Base-by-base conservation (phyloP, 192 early-diverging fungal species). In the Entomortierella parvispora region DNA sequence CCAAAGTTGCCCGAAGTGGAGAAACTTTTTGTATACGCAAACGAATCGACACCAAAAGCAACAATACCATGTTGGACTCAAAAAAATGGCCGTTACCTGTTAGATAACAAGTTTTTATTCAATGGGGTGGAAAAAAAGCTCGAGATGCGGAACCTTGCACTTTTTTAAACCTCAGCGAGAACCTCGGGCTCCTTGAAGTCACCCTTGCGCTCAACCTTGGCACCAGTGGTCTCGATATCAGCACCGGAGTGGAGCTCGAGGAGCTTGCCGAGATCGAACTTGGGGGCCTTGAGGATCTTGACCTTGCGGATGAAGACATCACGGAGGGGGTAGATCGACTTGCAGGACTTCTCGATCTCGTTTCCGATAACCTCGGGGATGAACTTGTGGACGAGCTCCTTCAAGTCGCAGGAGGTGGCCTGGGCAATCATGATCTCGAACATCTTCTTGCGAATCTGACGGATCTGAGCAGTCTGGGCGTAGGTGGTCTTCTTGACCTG, bases 371-470 rank as follows among this genome's bases (percentile, higher is more conserved):
- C 89, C 84, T 99, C 98, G 64, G 94, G 89, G 71, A 96, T 91
- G 81, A 99, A 92, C 94, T 99, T 99, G 80, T 88, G 83, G 81
- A 99, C 93, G 28, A 99, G 84, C 82, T 96, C 95, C 89, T 95
- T 95, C 83, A 99, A 89, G 84, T 96, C 94, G 87, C 93, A 93
- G 25, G 88, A 80, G 67, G 88, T 62, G 54, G 92, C 92, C 88
- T 97, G 94, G 60, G 86, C 84, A 68, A 82, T 88, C 88, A 99
- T 95, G 87, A 99, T 94, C 87, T 99, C 98, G 84, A 96, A 96
- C 95, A 99, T 99, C 95, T 98, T 98, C 92, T 99, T 97, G 87
- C 98, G 95, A 86, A 99, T 99, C 82, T 88, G 86, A 69, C 94
- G 93, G 88, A 99, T 95, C 88, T 99, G 98, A 63, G 95, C 88